Base-by-base conservation (phyloP, 2,329 filamentous ascomycete genomes). In the Coniochaeta sp. region DNA sequence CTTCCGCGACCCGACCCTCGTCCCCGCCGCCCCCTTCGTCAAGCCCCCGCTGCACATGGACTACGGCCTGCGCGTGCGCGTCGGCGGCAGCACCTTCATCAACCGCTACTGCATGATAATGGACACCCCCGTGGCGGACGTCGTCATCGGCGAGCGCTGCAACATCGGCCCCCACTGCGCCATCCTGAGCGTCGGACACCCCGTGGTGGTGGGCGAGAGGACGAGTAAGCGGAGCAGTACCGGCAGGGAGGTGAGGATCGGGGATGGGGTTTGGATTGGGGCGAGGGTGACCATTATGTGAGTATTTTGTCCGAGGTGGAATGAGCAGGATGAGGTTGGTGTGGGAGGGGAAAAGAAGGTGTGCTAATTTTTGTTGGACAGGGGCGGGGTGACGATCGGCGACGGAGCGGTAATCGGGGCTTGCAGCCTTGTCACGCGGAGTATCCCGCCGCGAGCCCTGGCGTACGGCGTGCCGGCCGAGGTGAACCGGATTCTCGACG, bases 241-340 rank as follows among this genome's bases (percentile, higher is more conserved):
- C 33, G 70, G 70, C 14, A 66, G 67, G 19, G 66, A 63, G 5
- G 70, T 77, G 34, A 67, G 62, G 1, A 74, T 77, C 56, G 73
- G 70, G 1, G 66, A 76, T 43, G 68, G 73, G 40, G 74, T 74
- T 33, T 77, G 74, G 73, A 72, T 78, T 50, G 74, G 75, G 1
- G 71, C 69, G 14, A 68, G 70, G 19, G 74, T 67, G 8, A 71
- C 66, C 2, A 72, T 77, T 38, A 54, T 77, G 66, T 70, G 44
- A 67, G 70, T 66, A n/a, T 24, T 28, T 43, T 31, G 2, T 8
- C n/a, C 19, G 43, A 47, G 5, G 11, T 3, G 6, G 19, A 22
- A 26, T 12, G 17, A 9, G 22, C 11, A 22, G 22, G 43, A 14
- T 50, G 44, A 1, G 24, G 26, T 8, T 14, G 47, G 22, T 7